Evolutionary conservation across 305 asterid species (phyloP), one percentile per base, ranked within the genome.

Genomic region (Ilex paraguariensis): DNA sequence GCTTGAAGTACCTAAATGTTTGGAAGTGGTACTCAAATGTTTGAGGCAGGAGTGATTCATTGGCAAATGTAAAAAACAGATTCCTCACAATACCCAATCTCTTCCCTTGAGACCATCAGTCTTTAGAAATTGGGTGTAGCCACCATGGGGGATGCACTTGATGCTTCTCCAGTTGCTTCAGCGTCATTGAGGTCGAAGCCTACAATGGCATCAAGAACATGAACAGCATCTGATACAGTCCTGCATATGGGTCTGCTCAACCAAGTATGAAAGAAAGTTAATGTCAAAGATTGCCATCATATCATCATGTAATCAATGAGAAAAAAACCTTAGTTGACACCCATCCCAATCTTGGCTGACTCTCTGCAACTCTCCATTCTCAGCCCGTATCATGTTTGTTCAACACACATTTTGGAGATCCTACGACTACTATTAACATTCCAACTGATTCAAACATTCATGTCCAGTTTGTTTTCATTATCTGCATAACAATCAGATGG

Each of bases 151-250:
- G 32, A 81, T 73, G 56, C 63, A 73, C 51, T 64, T 6, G 75
- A 70, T 11, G 76, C 78, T 48, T 50, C 59, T 60, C 15, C 14
- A 10, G 87, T 75, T 50, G 80, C 71, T 21, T 13, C 56, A 10
- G 75, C 82, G 50, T 78, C 87, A 15, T 73, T 56, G 30, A 48
- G 56, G 59, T 81, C 84, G 12, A 54, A 81, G 49, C 87, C 82
- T 28, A 70, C 78, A 12, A 78, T 78, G 16, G 63, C 80, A 63
- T 81, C 82, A 59, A 81, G 87, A 57, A 78, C 82, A 66, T 65
- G 44, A 49, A 69, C 81, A 8, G 87, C 78, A 15, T 81, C 82
- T 28, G 78, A 51, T 11, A 81, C 78, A 30, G 80, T 79, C 73
- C 84, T 75, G 55, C 77, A 75, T 13, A 81, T 73, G 31, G 81